These are phyloP conservation scores for Lasiodiplodia citricola DNA, from an alignment of 2,329 filamentous ascomycete species.

Conservation along the genomic window DNA sequence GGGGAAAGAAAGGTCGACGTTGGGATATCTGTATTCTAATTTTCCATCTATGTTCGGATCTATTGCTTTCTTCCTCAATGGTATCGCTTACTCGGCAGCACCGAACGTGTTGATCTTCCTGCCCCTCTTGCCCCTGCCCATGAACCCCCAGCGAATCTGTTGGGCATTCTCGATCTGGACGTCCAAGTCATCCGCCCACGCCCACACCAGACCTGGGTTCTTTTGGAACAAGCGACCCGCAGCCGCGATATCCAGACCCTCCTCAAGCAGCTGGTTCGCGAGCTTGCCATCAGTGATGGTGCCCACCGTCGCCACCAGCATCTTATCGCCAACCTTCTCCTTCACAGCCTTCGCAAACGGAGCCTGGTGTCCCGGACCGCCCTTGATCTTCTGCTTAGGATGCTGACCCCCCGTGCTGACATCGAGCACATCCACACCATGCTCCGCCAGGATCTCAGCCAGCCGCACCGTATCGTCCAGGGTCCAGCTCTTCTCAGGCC, in stretches of 20 bases:
- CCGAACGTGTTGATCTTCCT: not conserved
- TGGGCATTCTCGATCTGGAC: conserved; percentile 74
- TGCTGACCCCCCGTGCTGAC: conserved; percentile 78
- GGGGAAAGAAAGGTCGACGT: no score
- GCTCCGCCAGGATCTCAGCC: conserved; percentile 69
- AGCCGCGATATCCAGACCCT: conserved; percentile 70
- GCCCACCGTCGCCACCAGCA: conserved; percentile 78
- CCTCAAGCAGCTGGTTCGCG: conserved; percentile 66
- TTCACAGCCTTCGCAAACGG: conserved; percentile 75
- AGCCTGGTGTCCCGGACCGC: conserved; percentile 73
- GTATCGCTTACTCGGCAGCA: not conserved
- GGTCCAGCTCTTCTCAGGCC: conserved; percentile 66
- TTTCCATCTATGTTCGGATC: not conserved
- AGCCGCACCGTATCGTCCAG: conserved; percentile 67
- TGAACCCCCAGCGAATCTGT: conserved; percentile 70
- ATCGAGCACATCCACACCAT: conserved; percentile 83
- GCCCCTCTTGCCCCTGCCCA: conserved; percentile 51
- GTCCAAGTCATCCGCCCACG: conserved; percentile 73
- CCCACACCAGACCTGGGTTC: conserved; percentile 79
- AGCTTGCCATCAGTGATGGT: conserved; percentile 71
- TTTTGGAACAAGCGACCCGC: conserved; percentile 79
- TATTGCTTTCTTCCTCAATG: not conserved
- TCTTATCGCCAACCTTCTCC: conserved; percentile 69
- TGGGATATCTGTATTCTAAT: not conserved
- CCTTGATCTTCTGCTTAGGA: conserved; percentile 63